Evolutionary conservation across 805 yeast genomes (phyloP).

Genomic region (Clavispora vitiphila): DNA sequence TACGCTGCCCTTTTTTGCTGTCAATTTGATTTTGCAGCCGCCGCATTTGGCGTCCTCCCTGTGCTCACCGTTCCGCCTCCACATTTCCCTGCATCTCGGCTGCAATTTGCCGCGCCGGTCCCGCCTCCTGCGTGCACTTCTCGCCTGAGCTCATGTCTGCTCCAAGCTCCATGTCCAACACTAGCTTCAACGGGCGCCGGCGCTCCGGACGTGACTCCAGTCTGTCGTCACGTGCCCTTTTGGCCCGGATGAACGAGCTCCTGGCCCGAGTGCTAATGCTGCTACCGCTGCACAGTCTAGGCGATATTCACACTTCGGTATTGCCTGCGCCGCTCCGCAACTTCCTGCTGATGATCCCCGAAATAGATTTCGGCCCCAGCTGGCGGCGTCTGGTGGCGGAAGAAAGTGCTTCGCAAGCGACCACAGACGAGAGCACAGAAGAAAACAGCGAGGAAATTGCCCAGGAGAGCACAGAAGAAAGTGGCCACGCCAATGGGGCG

Average conservation of each 20-base stretch:
- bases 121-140: neutral
- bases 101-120: neutral
- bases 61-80: too few relatives aligned
- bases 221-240: neutral
- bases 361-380: neutral
- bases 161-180: neutral
- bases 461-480: too few relatives aligned
- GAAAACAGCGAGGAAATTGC: neutral
- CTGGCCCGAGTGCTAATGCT: constrained; percentile 5
- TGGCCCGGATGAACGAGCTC: constrained; percentile 5
- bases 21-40: too few relatives aligned
- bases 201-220: neutral
- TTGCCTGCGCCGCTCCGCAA: constrained; percentile 7
- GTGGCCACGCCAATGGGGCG: too few relatives aligned
- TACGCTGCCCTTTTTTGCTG: too few relatives aligned
- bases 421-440: neutral
- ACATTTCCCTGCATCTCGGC: neutral
- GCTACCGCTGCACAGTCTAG: neutral
- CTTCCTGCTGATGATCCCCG: constrained; percentile 1
- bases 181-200: neutral
- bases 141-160: neutral
- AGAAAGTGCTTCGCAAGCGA: neutral
- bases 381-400: neutral
- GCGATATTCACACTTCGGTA: neutral
- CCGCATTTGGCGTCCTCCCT: too few relatives aligned